A percentile compares a stretch with the other conserved stretches of the same genome.
Conservation (phyloP, 164 flowering plant genomes). For the Paratinospora sagittata region DNA sequence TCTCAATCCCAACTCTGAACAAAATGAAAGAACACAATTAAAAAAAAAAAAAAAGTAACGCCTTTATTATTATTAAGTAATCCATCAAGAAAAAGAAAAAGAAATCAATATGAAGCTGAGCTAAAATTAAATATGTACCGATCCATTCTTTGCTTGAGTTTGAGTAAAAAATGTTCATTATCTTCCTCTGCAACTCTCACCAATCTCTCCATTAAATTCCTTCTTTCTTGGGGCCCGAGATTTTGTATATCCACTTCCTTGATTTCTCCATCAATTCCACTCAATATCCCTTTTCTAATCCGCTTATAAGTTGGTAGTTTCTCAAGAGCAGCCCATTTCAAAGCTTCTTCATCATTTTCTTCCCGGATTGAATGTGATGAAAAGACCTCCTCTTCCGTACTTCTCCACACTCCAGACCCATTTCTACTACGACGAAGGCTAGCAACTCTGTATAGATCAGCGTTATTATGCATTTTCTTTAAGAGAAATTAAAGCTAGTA, state of each 20-base stretch:
- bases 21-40: background rate
- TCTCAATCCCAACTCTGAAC: conserved; percentile 40
- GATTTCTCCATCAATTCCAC: conserved; percentile 18
- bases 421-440: background rate
- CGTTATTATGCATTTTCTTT: background rate
- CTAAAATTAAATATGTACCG: conserved; percentile 11
- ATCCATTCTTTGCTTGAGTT: conserved; percentile 48
- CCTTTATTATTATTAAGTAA: too few species aligned
- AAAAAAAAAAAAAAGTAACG: too few species aligned
- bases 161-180: conserved; percentile 58
- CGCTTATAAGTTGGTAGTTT: conserved; percentile 43
- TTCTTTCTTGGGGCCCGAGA: conserved; percentile 38
- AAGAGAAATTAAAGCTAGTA: too few species aligned
- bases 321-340: conserved; percentile 52
- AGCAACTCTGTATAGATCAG: background rate
- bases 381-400: conserved; percentile 15
- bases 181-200: conserved; percentile 54
- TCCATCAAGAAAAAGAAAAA: conserved; percentile 21
- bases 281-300: conserved; percentile 34
- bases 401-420: conserved; percentile 1
- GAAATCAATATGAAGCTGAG: conserved; percentile 23
- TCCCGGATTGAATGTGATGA: conserved; percentile 32
- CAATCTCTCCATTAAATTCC: conserved; percentile 44
- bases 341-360: conserved; percentile 45
- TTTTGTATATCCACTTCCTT: conserved; percentile 31